phyloP scores from a whole-genome alignment of 345 rosid species.

The Salix suchowensis region DNA sequence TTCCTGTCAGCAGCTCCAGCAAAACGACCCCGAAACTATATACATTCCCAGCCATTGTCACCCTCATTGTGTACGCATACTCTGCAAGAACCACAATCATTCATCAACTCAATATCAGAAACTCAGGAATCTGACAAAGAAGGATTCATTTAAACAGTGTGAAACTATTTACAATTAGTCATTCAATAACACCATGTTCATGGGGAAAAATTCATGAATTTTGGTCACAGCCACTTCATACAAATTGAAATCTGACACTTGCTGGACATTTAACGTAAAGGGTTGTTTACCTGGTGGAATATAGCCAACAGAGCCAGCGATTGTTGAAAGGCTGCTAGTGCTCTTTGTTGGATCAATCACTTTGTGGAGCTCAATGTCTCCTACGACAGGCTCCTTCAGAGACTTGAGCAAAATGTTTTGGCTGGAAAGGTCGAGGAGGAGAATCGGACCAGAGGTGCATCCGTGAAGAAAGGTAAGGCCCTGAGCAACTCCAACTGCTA shows the following conservation, averaged over 20 bases:
- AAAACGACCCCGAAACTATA: conserved; percentile 78
- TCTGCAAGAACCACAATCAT: conserved; percentile 36
- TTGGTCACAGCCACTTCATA: neutral
- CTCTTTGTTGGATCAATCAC: conserved; percentile 77
- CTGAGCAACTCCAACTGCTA: conserved; percentile 82
- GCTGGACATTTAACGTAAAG: neutral
- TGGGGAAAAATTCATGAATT: neutral
- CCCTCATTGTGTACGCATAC: conserved; percentile 92
- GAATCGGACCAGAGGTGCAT: conserved; percentile 51
- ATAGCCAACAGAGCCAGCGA: conserved; percentile 86
- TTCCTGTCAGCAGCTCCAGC: conserved; percentile 79
- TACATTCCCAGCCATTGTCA: conserved; percentile 74
- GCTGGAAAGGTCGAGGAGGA: conserved; percentile 79
- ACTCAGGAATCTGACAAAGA: neutral
- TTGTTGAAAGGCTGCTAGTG: conserved; percentile 75
- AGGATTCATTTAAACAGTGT: neutral
- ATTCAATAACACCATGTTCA: neutral
- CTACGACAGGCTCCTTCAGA: conserved; percentile 66
- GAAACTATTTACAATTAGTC: neutral
- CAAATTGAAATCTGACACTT: neutral
- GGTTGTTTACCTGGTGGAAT: conserved; percentile 68
- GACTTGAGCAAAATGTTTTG: conserved; percentile 69
- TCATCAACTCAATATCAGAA: neutral
- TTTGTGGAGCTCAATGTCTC: conserved; percentile 83
- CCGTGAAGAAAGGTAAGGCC: conserved; percentile 81